Percentiles rank a stretch among this genome's conserved stretches.
Conservation (phyloP, 352 stramenopile genomes). For the Phytopythium sindhum region DNA sequence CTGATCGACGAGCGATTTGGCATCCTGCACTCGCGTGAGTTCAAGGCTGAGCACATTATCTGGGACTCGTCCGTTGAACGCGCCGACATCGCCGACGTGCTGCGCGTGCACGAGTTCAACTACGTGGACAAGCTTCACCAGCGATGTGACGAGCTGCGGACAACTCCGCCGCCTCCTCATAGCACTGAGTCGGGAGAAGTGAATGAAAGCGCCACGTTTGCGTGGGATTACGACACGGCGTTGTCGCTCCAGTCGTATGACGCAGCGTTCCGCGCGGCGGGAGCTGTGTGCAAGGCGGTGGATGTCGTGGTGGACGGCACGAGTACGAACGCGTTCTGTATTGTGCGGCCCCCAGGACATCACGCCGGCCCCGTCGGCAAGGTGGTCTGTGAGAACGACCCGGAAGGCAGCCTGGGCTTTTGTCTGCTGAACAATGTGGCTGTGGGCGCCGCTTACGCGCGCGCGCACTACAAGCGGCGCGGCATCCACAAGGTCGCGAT, state of each 20-base stretch:
- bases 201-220: slow-evolving; percentile 28
- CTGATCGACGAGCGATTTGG: slow-evolving; percentile 74
- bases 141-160: slow-evolving; percentile 36
- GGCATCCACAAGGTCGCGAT: slow-evolving; percentile 94
- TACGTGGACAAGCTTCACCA: slow-evolving; percentile 79
- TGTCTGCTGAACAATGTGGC: slow-evolving; percentile 99
- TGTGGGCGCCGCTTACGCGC: slow-evolving; percentile 95
- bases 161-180: not conserved
- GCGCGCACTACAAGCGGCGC: slow-evolving; percentile 88
- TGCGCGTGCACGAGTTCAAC: slow-evolving; percentile 88
- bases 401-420: slow-evolving; percentile 89
- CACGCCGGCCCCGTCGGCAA: slow-evolving; percentile 95
- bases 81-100: slow-evolving; percentile 83
- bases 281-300: slow-evolving; percentile 80
- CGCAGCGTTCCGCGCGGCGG: slow-evolving; percentile 73
- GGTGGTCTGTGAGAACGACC: slow-evolving; percentile 92
- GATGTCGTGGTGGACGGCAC: slow-evolving; percentile 85
- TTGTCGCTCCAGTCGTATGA: slow-evolving; percentile 77
- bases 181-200: not conserved
- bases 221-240: slow-evolving; percentile 75
- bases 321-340: slow-evolving; percentile 95
- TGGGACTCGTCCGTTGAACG: slow-evolving; percentile 67
- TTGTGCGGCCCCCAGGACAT: slow-evolving; percentile 95
- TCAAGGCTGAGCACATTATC: slow-evolving; percentile 47
- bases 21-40: slow-evolving; percentile 68